Evolutionary conservation across 352 stramenopile genomes (phyloP).

Genomic region (Hyaloperonospora brassicae): DNA sequence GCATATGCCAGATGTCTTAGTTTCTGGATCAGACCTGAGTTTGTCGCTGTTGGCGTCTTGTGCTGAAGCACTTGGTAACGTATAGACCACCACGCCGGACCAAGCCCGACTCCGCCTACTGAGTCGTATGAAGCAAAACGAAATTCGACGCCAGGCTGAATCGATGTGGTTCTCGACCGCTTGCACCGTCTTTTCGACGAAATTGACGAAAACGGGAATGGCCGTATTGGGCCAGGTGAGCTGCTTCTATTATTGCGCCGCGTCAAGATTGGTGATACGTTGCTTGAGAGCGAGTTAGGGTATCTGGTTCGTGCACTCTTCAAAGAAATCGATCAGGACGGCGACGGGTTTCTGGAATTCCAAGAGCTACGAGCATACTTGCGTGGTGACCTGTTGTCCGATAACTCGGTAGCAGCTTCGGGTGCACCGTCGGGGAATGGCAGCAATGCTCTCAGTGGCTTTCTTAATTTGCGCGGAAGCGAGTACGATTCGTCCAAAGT

Average conservation of each 20-base stretch:
- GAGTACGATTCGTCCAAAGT: too few species aligned
- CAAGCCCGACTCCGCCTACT: conserved; percentile 50
- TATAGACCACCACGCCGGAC: conserved; percentile 54
- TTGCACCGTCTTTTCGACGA: conserved; percentile 62
- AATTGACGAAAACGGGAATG: conserved; percentile 63
- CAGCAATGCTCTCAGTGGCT: too few species aligned
- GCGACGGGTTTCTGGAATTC: conserved; percentile 83
- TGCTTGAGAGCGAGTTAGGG: conserved; percentile 57
- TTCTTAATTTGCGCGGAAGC: too few species aligned
- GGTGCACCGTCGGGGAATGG: too few species aligned
- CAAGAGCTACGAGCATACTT: too few species aligned
- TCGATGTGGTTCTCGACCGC: conserved; percentile 43
- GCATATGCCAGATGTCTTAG: conserved; percentile 51
- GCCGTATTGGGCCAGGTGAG: conserved; percentile 51
- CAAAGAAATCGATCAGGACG: conserved; percentile 90
- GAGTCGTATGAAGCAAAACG: conserved; percentile 45
- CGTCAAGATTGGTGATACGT: conserved; percentile 54
- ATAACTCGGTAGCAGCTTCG: too few species aligned
- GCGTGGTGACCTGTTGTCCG: too few species aligned
- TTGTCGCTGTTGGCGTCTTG: conserved; percentile 57
- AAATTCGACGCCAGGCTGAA: conserved; percentile 38
- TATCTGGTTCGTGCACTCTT: conserved; percentile 62
- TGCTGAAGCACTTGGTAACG: conserved; percentile 34
- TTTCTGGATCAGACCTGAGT: conserved; percentile 63
- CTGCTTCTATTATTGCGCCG: conserved; percentile 50